Evolutionary conservation across 768 basidiomycete species (phyloP).

Genomic region (Pisolithus microcarpus): DNA sequence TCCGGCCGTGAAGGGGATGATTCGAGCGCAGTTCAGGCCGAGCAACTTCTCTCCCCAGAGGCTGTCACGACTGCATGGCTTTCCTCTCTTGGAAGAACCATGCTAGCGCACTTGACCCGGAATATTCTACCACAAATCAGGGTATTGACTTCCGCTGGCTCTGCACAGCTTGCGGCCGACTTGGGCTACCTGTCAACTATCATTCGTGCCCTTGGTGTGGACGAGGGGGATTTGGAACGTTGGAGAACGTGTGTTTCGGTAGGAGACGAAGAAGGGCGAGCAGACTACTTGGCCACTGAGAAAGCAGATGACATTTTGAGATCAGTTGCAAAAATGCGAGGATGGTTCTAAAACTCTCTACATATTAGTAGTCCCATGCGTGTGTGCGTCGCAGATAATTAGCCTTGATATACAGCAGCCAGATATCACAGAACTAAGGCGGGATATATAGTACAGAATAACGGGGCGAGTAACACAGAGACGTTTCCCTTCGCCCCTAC

Average conservation of each 20-base stretch:
- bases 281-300: constrained; percentile 10
- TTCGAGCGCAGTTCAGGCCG: constrained; percentile 13
- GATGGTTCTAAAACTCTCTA: constrained; percentile 14
- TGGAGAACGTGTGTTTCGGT: constrained; percentile 72
- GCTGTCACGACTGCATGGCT: constrained; percentile 88
- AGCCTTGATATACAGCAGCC: constrained; percentile 10
- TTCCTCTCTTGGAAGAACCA: constrained; percentile 76
- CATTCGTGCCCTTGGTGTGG: constrained; percentile 83
- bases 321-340: constrained; percentile 27
- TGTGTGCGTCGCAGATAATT: constrained; percentile 3
- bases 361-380: too few relatives aligned
- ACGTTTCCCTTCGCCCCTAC: constrained; percentile 19
- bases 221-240: constrained; percentile 66
- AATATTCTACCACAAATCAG: constrained; percentile 67
- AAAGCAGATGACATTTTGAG: constrained; percentile 13
- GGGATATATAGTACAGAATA: constrained; percentile 26
- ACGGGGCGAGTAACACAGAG: constrained; percentile 2
- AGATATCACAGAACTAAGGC: constrained; percentile 8
- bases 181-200: constrained; percentile 88
- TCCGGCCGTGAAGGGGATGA: neutral
- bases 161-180: constrained; percentile 81
- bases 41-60: constrained; percentile 52
- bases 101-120: constrained; percentile 66
- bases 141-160: constrained; percentile 55
- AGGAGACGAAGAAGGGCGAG: constrained; percentile 40